These are phyloP conservation scores for Colletotrichum sp. DNA, from an alignment of 2,329 filamentous ascomycete species.

Conservation along the genomic window DNA sequence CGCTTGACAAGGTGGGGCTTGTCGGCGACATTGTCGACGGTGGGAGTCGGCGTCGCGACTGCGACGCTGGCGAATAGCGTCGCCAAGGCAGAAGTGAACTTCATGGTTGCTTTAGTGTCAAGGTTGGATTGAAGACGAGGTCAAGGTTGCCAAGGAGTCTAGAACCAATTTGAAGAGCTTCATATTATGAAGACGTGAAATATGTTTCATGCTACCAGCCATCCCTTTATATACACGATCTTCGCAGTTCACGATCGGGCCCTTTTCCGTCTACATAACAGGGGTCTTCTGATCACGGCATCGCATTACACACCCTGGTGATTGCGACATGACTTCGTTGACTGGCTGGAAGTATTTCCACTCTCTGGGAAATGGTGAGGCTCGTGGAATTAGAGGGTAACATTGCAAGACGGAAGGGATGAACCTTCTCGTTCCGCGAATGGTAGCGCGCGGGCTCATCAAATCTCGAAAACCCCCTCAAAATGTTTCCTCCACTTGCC, in stretches of 20 bases:
- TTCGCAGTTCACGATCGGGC: background rate
- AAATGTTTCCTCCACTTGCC: background rate
- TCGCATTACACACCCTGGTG: background rate
- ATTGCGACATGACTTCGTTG: background rate
- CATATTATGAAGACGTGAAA: background rate
- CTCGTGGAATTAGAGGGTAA: background rate
- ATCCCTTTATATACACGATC: constrained; percentile 1
- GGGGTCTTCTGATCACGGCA: background rate
- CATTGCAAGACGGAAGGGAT: background rate
- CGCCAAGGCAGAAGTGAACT: constrained; percentile 8
- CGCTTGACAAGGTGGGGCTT: constrained; percentile 21
- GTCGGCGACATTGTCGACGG: background rate
- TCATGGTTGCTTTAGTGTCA: background rate
- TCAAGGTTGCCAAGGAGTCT: background rate
- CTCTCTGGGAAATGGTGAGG: background rate
- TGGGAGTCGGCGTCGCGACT: constrained; percentile 22
- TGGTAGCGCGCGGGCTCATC: background rate
- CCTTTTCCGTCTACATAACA: background rate
- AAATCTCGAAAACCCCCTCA: background rate
- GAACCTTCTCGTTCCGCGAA: constrained; percentile 5
- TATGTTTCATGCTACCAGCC: background rate
- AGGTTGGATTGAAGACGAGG: background rate
- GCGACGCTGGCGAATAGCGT: constrained; percentile 11
- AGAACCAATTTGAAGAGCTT: background rate
- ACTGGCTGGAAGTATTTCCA: background rate